Conservation (phyloP, 2,329 filamentous ascomycete species). For the Alternaria sp. region DNA sequence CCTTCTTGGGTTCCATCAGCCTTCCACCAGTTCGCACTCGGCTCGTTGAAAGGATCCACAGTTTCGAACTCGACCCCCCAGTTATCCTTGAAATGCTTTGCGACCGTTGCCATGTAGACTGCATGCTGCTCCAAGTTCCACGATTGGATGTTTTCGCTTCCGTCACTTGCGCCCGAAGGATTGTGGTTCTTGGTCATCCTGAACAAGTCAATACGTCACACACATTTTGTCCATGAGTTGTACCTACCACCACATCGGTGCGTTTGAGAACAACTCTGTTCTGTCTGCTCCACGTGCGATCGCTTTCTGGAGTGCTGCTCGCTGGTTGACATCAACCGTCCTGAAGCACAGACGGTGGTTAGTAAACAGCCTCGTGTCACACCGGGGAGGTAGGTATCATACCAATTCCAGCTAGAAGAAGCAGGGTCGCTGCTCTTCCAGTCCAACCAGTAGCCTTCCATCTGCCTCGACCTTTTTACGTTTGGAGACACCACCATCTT, state of each 20-base stretch:
- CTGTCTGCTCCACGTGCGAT: constrained; percentile 9
- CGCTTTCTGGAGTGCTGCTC: constrained; percentile 8
- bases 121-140: constrained; percentile 14
- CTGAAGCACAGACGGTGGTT: neutral
- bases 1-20: constrained; percentile 14
- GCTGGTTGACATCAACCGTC: constrained; percentile 9
- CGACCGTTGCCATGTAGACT: constrained; percentile 11
- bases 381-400: neutral
- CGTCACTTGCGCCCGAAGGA: constrained; percentile 3
- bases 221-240: neutral
- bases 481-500: constrained; percentile 11
- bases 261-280: constrained; percentile 8
- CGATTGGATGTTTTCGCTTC: constrained; percentile 12
- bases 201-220: neutral
- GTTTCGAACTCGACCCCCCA: constrained; percentile 8
- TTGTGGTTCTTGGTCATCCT: constrained; percentile 10
- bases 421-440: constrained; percentile 4
- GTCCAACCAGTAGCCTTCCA: constrained; percentile 14
- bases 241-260: constrained; percentile 12
- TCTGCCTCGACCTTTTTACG: constrained; percentile 10
- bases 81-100: constrained; percentile 8
- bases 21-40: constrained; percentile 15
- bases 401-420: constrained; percentile 12
- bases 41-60: constrained; percentile 13
- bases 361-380: neutral